These are phyloP conservation scores for Mycena alexandri DNA, from an alignment of 768 basidiomycete genomes.

Conservation along the genomic window DNA sequence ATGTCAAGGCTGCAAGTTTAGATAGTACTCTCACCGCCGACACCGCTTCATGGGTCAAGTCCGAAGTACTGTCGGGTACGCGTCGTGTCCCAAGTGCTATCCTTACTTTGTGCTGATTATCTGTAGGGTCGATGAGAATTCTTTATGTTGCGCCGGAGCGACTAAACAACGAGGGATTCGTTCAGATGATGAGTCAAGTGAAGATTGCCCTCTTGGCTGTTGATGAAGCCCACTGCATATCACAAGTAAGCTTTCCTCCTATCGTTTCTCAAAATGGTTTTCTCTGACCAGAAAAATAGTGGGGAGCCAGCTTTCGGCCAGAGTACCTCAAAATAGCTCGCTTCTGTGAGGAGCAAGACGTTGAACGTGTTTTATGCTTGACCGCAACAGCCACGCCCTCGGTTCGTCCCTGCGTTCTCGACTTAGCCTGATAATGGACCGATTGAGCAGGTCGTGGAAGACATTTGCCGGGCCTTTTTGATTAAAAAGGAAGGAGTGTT, in stretches of 20 bases:
- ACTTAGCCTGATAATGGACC: not conserved
- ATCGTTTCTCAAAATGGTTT: no score
- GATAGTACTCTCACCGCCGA: slow-evolving; percentile 54
- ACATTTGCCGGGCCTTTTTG: slow-evolving; percentile 59
- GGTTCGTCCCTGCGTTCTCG: not conserved
- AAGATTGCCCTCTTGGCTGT: slow-evolving; percentile 62
- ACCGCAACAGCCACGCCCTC: slow-evolving; percentile 9
- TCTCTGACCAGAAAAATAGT: slow-evolving; percentile 40
- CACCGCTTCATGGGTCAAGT: slow-evolving; percentile 49
- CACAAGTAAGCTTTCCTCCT: slow-evolving; percentile 46
- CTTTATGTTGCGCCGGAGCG: slow-evolving; percentile 64
- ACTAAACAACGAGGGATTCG: slow-evolving; percentile 60
- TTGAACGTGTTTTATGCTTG: slow-evolving; percentile 59
- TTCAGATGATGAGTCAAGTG: slow-evolving; percentile 57
- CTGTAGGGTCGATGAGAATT: slow-evolving; percentile 56
- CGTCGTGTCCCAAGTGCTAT: no score
- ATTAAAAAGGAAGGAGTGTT: slow-evolving; percentile 58
- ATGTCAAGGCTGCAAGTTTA: slow-evolving; percentile 54
- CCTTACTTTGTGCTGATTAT: not conserved
- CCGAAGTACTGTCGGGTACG: slow-evolving; percentile 44
- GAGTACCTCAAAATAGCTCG: slow-evolving; percentile 56
- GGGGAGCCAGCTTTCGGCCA: slow-evolving; percentile 60
- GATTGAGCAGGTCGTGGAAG: slow-evolving; percentile 48
- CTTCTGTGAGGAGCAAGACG: slow-evolving; percentile 59
- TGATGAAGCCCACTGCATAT: slow-evolving; percentile 64